Evolutionary conservation across 257 asterid species (phyloP), one percentile per base, ranked within the genome.

Genomic region (Solanum chmielewskii): DNA sequence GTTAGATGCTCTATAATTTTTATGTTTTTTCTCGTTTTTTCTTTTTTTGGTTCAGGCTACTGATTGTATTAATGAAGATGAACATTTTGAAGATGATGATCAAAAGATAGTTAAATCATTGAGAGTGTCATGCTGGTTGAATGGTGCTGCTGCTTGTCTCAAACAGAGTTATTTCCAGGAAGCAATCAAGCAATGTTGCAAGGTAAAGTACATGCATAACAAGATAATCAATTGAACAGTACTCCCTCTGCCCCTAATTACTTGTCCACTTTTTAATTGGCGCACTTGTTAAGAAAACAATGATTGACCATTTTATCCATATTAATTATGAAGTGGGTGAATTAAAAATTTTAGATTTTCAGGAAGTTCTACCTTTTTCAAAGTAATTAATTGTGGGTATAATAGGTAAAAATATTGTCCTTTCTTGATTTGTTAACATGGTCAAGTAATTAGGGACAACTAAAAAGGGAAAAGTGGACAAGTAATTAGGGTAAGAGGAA

Each of bases 101-200:
- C 91, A 91, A 86, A 93, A 88, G 89, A 81, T 76, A 13, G 91
- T 91, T 44, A 89, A 90, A 85, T 88, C 94, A 11, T 84, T 94
- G 89, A 91, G 92, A 90, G 87, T 93, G 60, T 89, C 92, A 41
- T 91, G 95, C 89, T 94, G 96, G 98, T 90, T 93, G 88, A 94
- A 94, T 76, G 84, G 92, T 86, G 95, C 97, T 83, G 98, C 98
- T 88, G 93, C 93, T 85, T 88, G 89, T 89, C 94, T 93, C 86
- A 93, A 93, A 89, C 90, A 86, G 80, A 90, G 90, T 84, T 90
- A 93, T 83, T 93, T 90, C 87, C 89, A 86, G 83, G 93, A 89
- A 88, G 94, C 90, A 14, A 88, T 91, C 68, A 91, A 87, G 86
- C 92, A 90, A 52, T 93, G 98, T 91, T 92, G 96, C 35, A 90